A percentile compares a stretch with the other conserved stretches of the same genome.
phyloP scores from a whole-genome alignment of 345 rosid genomes.

The Euphorbia tirucalli region DNA sequence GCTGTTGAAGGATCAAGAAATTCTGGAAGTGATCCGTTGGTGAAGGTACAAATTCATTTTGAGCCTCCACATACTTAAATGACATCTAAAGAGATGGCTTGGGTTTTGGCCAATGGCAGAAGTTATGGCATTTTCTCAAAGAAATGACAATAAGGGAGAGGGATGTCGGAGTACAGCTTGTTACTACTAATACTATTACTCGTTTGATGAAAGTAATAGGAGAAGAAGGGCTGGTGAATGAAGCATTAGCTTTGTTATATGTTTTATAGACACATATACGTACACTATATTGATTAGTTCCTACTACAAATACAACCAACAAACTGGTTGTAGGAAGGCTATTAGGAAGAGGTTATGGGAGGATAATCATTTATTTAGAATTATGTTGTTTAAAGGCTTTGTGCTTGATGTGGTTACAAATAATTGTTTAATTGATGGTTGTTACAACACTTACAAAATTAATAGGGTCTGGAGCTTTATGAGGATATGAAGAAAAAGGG shows the following conservation, averaged over 20 bases:
- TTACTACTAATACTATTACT: slow-evolving; percentile 51
- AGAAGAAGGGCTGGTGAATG: slow-evolving; percentile 79
- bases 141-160: slow-evolving; percentile 31
- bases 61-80: slow-evolving; percentile 52
- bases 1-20: no score
- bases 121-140: slow-evolving; percentile 71
- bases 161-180: slow-evolving; percentile 21
- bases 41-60: slow-evolving; percentile 42
- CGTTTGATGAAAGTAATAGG: slow-evolving; percentile 94
- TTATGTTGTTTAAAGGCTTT: slow-evolving; percentile 78
- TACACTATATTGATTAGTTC: slow-evolving; percentile 72
- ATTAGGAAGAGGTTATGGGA: slow-evolving; percentile 82
- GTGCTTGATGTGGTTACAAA: slow-evolving; percentile 79
- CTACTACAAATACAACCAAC: slow-evolving; percentile 68
- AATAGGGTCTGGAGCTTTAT: slow-evolving; percentile 69
- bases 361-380: slow-evolving; percentile 75
- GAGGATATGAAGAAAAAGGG: slow-evolving; percentile 72
- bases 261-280: slow-evolving; percentile 59
- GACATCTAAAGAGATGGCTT: slow-evolving; percentile 75
- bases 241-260: slow-evolving; percentile 60
- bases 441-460: slow-evolving; percentile 68
- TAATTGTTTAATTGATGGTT: slow-evolving; percentile 85
- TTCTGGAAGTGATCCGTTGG: no score
- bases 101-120: slow-evolving; percentile 58
- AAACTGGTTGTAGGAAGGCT: slow-evolving; percentile 79